Conservation (phyloP, 2,329 filamentous ascomycete genomes). For the Zymoseptoria pseudotritici region DNA sequence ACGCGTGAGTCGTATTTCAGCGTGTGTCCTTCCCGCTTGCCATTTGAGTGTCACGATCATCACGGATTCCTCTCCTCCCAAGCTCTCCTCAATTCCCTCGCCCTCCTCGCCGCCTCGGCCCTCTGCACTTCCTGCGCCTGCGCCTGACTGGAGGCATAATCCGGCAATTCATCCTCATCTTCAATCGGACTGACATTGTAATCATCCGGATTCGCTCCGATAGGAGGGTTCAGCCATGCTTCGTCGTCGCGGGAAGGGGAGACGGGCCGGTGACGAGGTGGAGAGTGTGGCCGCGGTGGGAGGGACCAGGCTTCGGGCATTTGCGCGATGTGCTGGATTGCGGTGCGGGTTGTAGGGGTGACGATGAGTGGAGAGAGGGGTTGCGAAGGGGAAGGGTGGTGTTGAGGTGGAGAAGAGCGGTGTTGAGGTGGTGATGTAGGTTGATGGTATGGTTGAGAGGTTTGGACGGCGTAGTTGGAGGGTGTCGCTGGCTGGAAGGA, state of each 20-base stretch:
- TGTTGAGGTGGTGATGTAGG: not conserved
- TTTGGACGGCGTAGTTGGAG: not conserved
- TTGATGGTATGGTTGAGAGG: not conserved
- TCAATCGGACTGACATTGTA: slow-evolving; percentile 14
- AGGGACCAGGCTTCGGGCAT: slow-evolving; percentile 12
- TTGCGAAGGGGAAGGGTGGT: not conserved
- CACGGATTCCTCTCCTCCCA: slow-evolving; percentile 30
- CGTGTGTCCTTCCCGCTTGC: no score
- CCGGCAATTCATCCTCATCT: slow-evolving; percentile 35
- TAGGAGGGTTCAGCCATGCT: slow-evolving; percentile 16
- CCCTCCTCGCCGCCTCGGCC: slow-evolving; percentile 36
- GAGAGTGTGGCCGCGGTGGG: not conserved
- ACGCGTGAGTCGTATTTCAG: no score
- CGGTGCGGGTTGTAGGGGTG: slow-evolving; percentile 21
- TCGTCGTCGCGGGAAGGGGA: not conserved
- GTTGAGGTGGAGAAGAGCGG: not conserved
- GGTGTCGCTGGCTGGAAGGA: slow-evolving; percentile 2
- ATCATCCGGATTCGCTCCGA: slow-evolving; percentile 5
- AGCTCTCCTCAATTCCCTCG: slow-evolving; percentile 38
- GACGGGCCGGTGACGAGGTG: not conserved
- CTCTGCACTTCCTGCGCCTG: slow-evolving; percentile 36
- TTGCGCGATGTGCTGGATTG: slow-evolving; percentile 22
- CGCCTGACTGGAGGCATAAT: slow-evolving; percentile 42
- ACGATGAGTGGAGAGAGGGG: slow-evolving; percentile 18
- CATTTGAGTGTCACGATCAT: not conserved